Evolutionary conservation across 495 filamentous ascomycete species (phyloP), one percentile per base, ranked within the genome.

Genomic region (Lasiosphaeris hirsuta): DNA sequence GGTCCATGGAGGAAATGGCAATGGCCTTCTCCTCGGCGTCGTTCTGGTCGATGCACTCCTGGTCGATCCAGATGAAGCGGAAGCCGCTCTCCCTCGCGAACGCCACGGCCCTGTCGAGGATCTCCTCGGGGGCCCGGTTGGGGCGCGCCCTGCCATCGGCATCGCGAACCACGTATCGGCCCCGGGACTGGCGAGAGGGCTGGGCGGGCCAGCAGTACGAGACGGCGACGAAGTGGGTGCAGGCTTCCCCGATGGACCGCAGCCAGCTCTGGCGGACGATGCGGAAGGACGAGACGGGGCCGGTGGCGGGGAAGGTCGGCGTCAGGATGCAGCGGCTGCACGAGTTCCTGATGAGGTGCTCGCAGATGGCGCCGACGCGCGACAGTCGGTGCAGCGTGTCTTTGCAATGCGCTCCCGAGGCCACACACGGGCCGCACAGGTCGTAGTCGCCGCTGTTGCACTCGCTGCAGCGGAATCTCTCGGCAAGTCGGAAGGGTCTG

Each of bases 1-100:
- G 48, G 8, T 59, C 58, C 68, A 70, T 70, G 8, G 61, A 33
- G 13, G 63, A 46, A 9, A 70, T 58, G 50, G 67, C 62, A 7
- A 40, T 41, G 8, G 54, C 54, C 51, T 67, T 70, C 35, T 70
- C 68, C 4, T 43, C 45, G 19, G 54, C 44, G 14, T 62, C 59
- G 1, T 38, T 47, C 50, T 69, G 66, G 13, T 70, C 51, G 15
- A 69, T 70, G 38, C 67, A 65, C 17, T 64, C 14, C 8, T 61
- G 59, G 43, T 69, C 65, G 7, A 66, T 55, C 68, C 68, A 67
- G 8, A 63, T 7, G 39, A 41, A 41, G 39, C 39, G 39, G 39
- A 11, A 41, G 39, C 39, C 39, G 39, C 39, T 41, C 39, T 41
- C 39, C 14, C 39, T 41, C 39, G 39, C 39, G 14, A 41, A 41